Conservation (phyloP, 2,329 filamentous ascomycete species). For the Cucurbitaria berberidis region DNA sequence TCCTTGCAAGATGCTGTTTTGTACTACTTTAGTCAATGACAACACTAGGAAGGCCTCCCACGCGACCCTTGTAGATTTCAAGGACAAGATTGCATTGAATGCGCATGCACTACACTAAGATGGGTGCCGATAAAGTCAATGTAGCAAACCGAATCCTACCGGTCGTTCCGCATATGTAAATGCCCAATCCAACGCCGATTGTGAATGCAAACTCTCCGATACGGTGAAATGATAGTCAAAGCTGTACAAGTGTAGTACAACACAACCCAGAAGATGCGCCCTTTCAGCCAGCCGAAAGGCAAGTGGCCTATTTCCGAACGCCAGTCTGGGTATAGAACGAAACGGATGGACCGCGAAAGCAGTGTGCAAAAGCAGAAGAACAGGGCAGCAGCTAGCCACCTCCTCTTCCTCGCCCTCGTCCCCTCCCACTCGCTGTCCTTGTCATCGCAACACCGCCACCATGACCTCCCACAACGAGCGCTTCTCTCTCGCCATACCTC, state of each 20-base stretch:
- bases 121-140: no score
- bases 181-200: not conserved
- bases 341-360: not conserved
- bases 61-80: no score
- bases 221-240: not conserved
- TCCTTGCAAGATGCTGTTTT: no score
- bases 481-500: conserved; percentile 39
- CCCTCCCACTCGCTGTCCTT: conserved; percentile 45
- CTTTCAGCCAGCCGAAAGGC: not conserved
- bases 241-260: not conserved
- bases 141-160: no score
- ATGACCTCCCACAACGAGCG: conserved; percentile 22
- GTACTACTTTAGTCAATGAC: no score
- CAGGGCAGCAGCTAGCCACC: not conserved
- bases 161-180: not conserved
- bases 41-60: no score
- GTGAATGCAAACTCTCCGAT: not conserved
- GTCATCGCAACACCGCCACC: conserved; percentile 45
- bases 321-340: not conserved
- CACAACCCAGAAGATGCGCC: not conserved
- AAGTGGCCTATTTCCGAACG: not conserved
- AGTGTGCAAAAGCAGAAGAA: not conserved
- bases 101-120: no score
- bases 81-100: no score
- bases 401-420: conserved; percentile 37